These are phyloP conservation scores for Poteriospumella lacustris DNA, from an alignment of 108 stramenopile genomes.

Conservation along the genomic window DNA sequence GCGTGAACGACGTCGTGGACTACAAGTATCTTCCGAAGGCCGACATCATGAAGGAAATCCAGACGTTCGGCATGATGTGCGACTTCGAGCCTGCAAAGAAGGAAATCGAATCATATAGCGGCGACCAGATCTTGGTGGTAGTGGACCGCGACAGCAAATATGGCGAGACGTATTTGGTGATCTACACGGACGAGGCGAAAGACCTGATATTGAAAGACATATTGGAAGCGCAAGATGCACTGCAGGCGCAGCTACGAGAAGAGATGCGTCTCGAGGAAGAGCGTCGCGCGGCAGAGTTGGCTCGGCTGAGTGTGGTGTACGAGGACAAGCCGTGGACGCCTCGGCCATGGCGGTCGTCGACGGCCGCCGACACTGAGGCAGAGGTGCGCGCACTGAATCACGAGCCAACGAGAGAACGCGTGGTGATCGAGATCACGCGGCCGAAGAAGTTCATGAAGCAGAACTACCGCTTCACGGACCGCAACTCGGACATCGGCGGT, in stretches of 20 bases:
- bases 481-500: slow-evolving; percentile 45
- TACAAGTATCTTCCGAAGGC: slow-evolving; percentile 42
- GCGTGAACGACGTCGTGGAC: slow-evolving; percentile 39
- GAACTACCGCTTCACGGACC: slow-evolving; percentile 38
- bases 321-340: slow-evolving; percentile 51
- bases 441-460: slow-evolving; percentile 37
- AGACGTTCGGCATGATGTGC: slow-evolving; percentile 52
- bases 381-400: slow-evolving; percentile 40
- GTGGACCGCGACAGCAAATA: slow-evolving; percentile 44
- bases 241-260: slow-evolving; percentile 29
- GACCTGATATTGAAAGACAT: slow-evolving; percentile 21
- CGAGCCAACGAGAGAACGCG: slow-evolving; percentile 29
- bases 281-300: slow-evolving; percentile 48
- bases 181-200: slow-evolving; percentile 45
- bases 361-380: slow-evolving; percentile 32
- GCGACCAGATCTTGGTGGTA: slow-evolving; percentile 47
- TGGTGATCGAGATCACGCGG: slow-evolving; percentile 41
- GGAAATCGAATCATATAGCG: slow-evolving; percentile 43
- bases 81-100: slow-evolving; percentile 56
- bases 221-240: slow-evolving; percentile 35
- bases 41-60: slow-evolving; percentile 46
- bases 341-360: slow-evolving; percentile 36
- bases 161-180: slow-evolving; percentile 54
- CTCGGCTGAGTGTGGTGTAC: slow-evolving; percentile 50
- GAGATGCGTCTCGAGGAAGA: slow-evolving; percentile 42